phyloP scores from a whole-genome alignment of 257 asterid genomes.

The Mentha longifolia region DNA sequence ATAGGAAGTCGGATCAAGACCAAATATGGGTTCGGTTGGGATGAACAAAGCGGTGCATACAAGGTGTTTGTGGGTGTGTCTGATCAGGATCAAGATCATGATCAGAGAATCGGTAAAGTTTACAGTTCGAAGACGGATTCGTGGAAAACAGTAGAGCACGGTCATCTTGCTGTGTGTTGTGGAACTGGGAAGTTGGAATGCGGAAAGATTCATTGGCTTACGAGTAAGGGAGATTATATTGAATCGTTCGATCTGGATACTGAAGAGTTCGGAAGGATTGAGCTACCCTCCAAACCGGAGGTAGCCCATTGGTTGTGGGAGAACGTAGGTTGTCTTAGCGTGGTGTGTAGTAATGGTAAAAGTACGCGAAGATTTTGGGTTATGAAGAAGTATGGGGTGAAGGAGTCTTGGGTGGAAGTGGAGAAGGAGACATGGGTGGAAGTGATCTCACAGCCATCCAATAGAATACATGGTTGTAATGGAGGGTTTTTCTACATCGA shows the following conservation, averaged over 20 bases:
- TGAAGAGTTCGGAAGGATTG: not conserved
- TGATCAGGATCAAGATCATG: too few relatives aligned
- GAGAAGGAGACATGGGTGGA: too few relatives aligned
- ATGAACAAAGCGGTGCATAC: not conserved
- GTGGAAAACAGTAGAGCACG: constrained; percentile 32
- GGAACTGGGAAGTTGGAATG: not conserved
- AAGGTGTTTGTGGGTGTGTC: too few relatives aligned
- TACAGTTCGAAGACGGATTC: constrained; percentile 44
- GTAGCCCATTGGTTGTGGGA: too few relatives aligned
- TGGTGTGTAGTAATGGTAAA: too few relatives aligned
- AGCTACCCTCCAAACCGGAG: not conserved
- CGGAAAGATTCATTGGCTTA: not conserved
- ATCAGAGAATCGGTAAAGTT: not conserved
- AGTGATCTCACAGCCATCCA: too few relatives aligned
- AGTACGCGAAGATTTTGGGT: too few relatives aligned
- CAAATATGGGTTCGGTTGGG: constrained; percentile 25
- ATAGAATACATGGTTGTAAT: too few relatives aligned
- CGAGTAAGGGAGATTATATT: not conserved
- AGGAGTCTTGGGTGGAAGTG: constrained; percentile 46
- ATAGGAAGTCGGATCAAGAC: not conserved
- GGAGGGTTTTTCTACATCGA: too few relatives aligned
- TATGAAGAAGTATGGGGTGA: constrained; percentile 56
- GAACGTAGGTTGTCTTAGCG: too few relatives aligned
- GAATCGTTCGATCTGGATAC: not conserved
- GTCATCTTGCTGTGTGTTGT: too few relatives aligned